A percentile compares a stretch with the other conserved stretches of the same genome.
Evolutionary conservation across 331 rosid genomes (phyloP).

Genomic region (Acacia concinna): DNA sequence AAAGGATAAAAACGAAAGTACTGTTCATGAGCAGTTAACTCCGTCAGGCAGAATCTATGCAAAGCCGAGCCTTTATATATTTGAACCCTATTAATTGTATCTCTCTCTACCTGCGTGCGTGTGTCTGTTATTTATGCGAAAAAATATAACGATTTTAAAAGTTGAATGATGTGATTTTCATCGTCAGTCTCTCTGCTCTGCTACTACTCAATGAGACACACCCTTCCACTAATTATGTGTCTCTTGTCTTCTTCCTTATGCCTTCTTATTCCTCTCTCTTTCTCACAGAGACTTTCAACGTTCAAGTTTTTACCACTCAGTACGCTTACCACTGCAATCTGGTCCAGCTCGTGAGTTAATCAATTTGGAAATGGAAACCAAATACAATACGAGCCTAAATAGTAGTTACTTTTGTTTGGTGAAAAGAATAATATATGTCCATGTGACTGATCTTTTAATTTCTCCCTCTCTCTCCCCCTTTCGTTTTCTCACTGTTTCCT

Average conservation of each 20-base stretch:
- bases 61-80: not conserved
- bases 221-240: slow-evolving; percentile 34
- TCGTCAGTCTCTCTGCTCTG: slow-evolving; percentile 33
- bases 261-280: slow-evolving; percentile 1
- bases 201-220: slow-evolving; percentile 39
- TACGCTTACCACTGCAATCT: not conserved
- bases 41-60: slow-evolving; percentile 25
- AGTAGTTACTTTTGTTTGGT: slow-evolving; percentile 34
- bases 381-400: slow-evolving; percentile 7
- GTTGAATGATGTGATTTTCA: slow-evolving; percentile 42
- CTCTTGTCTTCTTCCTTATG: slow-evolving; percentile 36
- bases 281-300: not conserved
- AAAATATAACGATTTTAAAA: slow-evolving; percentile 34
- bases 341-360: slow-evolving; percentile 20
- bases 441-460: not conserved
- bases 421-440: slow-evolving; percentile 19
- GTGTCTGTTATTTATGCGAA: not conserved
- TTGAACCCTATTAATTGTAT: not conserved
- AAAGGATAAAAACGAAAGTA: not conserved
- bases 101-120: not conserved
- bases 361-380: not conserved
- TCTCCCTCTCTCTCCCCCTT: not conserved
- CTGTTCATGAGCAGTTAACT: slow-evolving; percentile 4
- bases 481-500: slow-evolving; percentile 7
- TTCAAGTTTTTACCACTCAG: not conserved